These are phyloP conservation scores for Cornus controversa DNA, from an alignment of 148 eudicot species.

Conservation along the genomic window DNA sequence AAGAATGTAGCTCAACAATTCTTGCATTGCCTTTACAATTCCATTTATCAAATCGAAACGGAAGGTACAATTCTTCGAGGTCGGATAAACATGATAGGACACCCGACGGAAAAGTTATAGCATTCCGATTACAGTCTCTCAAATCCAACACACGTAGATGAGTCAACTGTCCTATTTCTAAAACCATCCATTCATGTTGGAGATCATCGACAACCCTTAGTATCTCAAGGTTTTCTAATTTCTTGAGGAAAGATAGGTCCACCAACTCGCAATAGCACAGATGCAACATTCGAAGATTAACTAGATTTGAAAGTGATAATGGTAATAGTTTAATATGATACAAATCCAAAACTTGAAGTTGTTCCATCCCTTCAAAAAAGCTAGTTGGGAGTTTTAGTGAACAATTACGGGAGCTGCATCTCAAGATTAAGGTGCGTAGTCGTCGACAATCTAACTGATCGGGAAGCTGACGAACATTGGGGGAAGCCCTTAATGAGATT, in stretches of 20 bases:
- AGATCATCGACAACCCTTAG: neutral
- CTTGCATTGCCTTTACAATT: neutral
- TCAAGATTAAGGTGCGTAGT: slow-evolving; percentile 7
- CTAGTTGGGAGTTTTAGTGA: neutral
- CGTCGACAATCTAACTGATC: neutral
- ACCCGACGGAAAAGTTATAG: neutral
- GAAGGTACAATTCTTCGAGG: slow-evolving; percentile 8
- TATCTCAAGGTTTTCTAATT: slow-evolving; percentile 1
- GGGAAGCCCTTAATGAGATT: neutral
- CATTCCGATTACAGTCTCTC: no score
- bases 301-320: slow-evolving; percentile 1
- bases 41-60: neutral
- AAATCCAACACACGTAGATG: slow-evolving; percentile 8
- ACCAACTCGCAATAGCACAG: neutral
- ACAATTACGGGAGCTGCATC: neutral
- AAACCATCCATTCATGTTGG: neutral
- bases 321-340: neutral
- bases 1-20: neutral
- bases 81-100: neutral
- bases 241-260: neutral
- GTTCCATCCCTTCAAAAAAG: neutral
- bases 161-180: neutral
- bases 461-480: neutral
- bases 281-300: neutral
- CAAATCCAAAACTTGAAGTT: slow-evolving; percentile 3